Evolutionary conservation across 2,329 filamentous ascomycete genomes (phyloP).

Genomic region (Stemphylium vesicarium): DNA sequence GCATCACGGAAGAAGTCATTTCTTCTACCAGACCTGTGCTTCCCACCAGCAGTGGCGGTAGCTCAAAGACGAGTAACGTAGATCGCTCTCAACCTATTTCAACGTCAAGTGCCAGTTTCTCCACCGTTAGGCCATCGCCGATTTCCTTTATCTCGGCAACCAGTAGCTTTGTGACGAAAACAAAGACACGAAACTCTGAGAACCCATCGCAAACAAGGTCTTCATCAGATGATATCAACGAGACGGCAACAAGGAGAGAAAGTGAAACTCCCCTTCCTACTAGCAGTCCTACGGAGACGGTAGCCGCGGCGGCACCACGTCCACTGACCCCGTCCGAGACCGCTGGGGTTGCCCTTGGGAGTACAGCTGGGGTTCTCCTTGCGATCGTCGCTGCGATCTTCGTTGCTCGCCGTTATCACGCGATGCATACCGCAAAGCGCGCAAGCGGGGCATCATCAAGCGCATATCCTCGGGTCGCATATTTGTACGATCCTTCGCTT

Average conservation of each 20-base stretch:
- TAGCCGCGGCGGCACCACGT: conserved; percentile 17
- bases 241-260: not conserved
- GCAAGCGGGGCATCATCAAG: conserved; percentile 23
- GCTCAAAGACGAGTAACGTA: not conserved
- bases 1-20: not conserved
- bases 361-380: conserved; percentile 42
- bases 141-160: not conserved
- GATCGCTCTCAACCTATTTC: not conserved
- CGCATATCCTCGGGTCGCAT: conserved; percentile 42
- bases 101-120: not conserved
- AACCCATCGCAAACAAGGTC: not conserved
- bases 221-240: not conserved
- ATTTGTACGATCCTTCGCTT: conserved; percentile 42
- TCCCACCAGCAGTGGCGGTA: not conserved
- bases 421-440: conserved; percentile 27
- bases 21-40: not conserved
- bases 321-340: conserved; percentile 40
- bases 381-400: conserved; percentile 43
- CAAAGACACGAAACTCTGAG: not conserved
- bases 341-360: conserved; percentile 45
- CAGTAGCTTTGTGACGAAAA: not conserved
- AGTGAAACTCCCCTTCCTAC: conserved; percentile 14
- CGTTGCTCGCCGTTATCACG: conserved; percentile 40
- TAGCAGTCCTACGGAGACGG: conserved; percentile 17
- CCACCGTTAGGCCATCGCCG: not conserved